These are phyloP conservation scores for Boletus subcaerulescens DNA, from an alignment of 768 basidiomycete species.

Conservation along the genomic window DNA sequence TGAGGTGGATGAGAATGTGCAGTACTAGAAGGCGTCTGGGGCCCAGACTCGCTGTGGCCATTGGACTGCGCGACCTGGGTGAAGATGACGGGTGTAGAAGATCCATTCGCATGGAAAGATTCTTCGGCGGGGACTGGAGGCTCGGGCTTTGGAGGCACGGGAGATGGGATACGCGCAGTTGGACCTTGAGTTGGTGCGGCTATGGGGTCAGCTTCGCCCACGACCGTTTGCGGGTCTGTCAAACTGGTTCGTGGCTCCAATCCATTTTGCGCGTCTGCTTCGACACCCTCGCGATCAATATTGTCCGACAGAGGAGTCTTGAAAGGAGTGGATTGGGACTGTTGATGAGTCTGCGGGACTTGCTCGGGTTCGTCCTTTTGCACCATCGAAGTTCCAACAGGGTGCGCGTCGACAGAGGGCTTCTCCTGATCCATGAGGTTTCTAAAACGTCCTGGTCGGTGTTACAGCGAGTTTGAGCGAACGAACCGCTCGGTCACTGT, in stretches of 20 bases:
- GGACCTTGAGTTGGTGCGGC: not conserved
- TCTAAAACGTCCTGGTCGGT: not conserved
- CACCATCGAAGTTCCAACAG: not conserved
- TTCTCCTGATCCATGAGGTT: conserved; percentile 19
- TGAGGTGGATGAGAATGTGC: conserved; percentile 34
- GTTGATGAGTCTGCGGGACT: conserved; percentile 9
- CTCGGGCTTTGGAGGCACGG: conserved; percentile 5
- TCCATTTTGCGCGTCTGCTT: not conserved
- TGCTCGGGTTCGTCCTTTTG: conserved; percentile 7
- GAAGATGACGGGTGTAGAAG: conserved; percentile 5
- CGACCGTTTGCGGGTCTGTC: conserved; percentile 1
- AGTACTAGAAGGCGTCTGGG: conserved; percentile 21
- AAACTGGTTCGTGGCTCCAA: conserved; percentile 1
- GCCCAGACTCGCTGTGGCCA: conserved; percentile 9
- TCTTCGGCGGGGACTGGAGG: conserved; percentile 3
- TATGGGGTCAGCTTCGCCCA: conserved; percentile 1
- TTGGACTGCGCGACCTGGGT: conserved; percentile 11
- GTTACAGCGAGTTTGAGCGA: not conserved
- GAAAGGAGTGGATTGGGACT: conserved; percentile 2
- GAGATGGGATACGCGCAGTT: conserved; percentile 6
- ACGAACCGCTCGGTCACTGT: not conserved
- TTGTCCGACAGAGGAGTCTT: conserved; percentile 1
- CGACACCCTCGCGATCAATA: not conserved
- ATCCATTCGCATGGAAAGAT: not conserved
- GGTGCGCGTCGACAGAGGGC: conserved; percentile 2